Conservation (phyloP, 768 basidiomycete genomes). For the Hypholoma fasciculare region DNA sequence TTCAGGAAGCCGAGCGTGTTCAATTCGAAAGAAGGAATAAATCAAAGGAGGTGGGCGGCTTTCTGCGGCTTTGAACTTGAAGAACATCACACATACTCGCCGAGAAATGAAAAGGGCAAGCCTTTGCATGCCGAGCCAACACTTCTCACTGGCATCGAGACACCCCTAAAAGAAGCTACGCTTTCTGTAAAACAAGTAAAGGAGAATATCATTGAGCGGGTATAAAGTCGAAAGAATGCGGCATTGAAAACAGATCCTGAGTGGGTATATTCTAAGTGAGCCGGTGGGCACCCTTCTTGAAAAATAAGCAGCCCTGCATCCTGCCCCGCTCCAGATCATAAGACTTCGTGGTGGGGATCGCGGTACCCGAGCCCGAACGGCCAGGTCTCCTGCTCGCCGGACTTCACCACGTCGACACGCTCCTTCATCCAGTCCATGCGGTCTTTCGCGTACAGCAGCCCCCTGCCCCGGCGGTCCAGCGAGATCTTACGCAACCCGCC, state of each 20-base stretch:
- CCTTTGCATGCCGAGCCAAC: conserved; percentile 20
- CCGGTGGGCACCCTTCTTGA: too few species aligned
- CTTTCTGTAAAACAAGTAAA: conserved; percentile 70
- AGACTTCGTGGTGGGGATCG: conserved; percentile 29
- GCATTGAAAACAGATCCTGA: conserved; percentile 84
- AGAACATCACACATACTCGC: conserved; percentile 29
- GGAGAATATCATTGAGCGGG: conserved; percentile 69
- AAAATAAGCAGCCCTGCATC: too few species aligned
- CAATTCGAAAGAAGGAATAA: too few species aligned
- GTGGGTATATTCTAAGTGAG: conserved; percentile 68
- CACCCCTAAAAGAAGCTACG: conserved; percentile 37
- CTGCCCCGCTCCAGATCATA: background rate
- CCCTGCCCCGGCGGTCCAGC: conserved; percentile 39
- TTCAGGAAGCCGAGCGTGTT: too few species aligned
- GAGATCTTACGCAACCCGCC: conserved; percentile 18
- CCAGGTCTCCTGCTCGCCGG: conserved; percentile 33
- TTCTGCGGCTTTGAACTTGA: too few species aligned
- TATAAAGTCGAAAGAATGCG: conserved; percentile 52
- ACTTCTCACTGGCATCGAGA: conserved; percentile 68
- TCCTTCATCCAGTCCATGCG: conserved; percentile 27
- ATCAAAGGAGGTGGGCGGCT: too few species aligned
- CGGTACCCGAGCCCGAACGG: conserved; percentile 38
- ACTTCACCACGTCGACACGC: conserved; percentile 29
- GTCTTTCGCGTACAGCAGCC: conserved; percentile 28
- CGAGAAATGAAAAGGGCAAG: conserved; percentile 31